A percentile compares a stretch with the other conserved stretches of the same genome.
Conservation (phyloP, 1,284 basidiomycete genomes). For the Leccinum griseonigrum region DNA sequence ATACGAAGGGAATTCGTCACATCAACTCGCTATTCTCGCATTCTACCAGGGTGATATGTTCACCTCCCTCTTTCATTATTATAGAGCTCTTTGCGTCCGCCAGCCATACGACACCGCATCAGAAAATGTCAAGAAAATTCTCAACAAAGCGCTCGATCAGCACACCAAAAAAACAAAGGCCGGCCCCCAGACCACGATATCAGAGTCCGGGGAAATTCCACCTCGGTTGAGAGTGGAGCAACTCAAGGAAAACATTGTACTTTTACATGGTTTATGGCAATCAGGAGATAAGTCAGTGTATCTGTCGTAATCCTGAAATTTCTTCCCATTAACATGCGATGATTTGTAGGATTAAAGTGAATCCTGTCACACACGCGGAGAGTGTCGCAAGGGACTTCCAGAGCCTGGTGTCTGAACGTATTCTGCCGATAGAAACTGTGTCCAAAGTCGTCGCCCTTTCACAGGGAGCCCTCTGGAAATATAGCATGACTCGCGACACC, state of each 20-base stretch:
- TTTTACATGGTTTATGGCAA: conserved; percentile 72
- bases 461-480: conserved; percentile 81
- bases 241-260: conserved; percentile 71
- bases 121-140: conserved; percentile 77
- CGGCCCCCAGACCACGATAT: conserved; percentile 31
- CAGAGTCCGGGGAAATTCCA: conserved; percentile 35
- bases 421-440: conserved; percentile 76
- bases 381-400: conserved; percentile 54
- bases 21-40: conserved; percentile 92
- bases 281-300: conserved; percentile 57
- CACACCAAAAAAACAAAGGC: conserved; percentile 43
- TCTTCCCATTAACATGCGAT: conserved; percentile 1
- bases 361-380: conserved; percentile 32
- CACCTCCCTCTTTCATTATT: conserved; percentile 81
- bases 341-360: conserved; percentile 17
- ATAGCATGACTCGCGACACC: conserved; percentile 61
- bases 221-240: conserved; percentile 49
- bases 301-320: conserved; percentile 4
- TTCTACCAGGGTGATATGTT: conserved; percentile 85
- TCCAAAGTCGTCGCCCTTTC: conserved; percentile 72
- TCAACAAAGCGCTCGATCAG: conserved; percentile 65
- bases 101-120: conserved; percentile 86
- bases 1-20: conserved; percentile 83
- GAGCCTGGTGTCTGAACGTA: conserved; percentile 60
- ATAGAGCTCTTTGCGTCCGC: conserved; percentile 85